phyloP scores from a whole-genome alignment of 2,329 filamentous ascomycete species.

The Calonectria naviculata region DNA sequence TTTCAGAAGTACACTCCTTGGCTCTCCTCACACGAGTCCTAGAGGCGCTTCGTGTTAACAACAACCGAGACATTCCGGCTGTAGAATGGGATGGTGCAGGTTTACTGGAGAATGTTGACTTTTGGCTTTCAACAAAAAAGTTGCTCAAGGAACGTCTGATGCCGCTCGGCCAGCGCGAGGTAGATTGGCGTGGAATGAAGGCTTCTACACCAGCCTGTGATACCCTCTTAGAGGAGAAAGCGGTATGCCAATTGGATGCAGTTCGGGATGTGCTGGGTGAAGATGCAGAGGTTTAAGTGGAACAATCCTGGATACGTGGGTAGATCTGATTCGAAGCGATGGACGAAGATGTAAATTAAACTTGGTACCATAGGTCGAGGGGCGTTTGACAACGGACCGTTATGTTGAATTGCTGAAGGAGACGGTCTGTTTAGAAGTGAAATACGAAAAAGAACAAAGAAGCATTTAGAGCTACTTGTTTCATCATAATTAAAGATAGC shows the following conservation, averaged over 20 bases:
- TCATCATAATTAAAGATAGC: conserved; percentile 1
- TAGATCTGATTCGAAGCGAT: conserved; percentile 26
- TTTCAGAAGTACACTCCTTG: conserved; percentile 82
- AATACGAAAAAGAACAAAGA: conserved; percentile 10
- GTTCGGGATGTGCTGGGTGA: conserved; percentile 67
- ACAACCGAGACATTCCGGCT: conserved; percentile 77
- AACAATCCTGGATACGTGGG: conserved; percentile 9
- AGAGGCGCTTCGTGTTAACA: conserved; percentile 71
- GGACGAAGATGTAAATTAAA: conserved; percentile 36
- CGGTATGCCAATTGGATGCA: conserved; percentile 75
- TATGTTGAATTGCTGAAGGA: conserved; percentile 34
- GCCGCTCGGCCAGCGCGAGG: conserved; percentile 78
- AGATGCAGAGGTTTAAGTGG: conserved; percentile 53
- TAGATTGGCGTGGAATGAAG: conserved; percentile 66
- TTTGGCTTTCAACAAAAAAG: conserved; percentile 77
- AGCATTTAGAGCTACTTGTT: background rate
- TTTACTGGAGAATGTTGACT: conserved; percentile 85
- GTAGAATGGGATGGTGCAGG: conserved; percentile 80
- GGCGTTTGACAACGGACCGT: conserved; percentile 39
- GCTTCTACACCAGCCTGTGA: conserved; percentile 55
- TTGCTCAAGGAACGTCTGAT: conserved; percentile 79
- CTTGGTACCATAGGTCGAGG: conserved; percentile 32
- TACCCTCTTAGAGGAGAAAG: conserved; percentile 80
- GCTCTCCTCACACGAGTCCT: conserved; percentile 81
- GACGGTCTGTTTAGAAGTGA: conserved; percentile 23